phyloP scores from a whole-genome alignment of 148 eudicot species.

The Polygonum maritimum region DNA sequence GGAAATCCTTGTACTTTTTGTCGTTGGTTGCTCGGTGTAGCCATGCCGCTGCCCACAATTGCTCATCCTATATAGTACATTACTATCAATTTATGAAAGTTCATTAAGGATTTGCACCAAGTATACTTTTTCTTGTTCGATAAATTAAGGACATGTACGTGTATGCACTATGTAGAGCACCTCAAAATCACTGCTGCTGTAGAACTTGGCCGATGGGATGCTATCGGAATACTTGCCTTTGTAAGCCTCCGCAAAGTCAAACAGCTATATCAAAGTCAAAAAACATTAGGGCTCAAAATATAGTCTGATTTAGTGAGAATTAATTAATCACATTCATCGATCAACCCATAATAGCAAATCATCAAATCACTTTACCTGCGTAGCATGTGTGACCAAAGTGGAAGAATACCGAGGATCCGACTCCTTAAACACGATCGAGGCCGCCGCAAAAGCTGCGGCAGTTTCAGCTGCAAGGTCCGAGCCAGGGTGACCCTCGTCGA shows the following conservation, averaged over 20 bases:
- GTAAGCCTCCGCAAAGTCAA: slow-evolving; percentile 26
- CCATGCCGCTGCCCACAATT: slow-evolving; percentile 50
- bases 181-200: slow-evolving; percentile 36
- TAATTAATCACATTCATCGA: too few species aligned
- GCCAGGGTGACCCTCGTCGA: slow-evolving; percentile 34
- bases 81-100: too few species aligned
- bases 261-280: slow-evolving; percentile 23
- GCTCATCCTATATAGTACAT: slow-evolving; percentile 30
- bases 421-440: slow-evolving; percentile 27
- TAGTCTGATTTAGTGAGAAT: too few species aligned
- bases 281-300: too few species aligned
- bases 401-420: slow-evolving; percentile 23
- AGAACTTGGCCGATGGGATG: slow-evolving; percentile 28
- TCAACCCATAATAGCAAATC: too few species aligned
- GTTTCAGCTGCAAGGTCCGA: slow-evolving; percentile 48
- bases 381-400: slow-evolving; percentile 30
- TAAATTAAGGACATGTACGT: too few species aligned
- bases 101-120: too few species aligned
- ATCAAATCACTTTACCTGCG: slow-evolving; percentile 12
- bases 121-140: too few species aligned
- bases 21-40: slow-evolving; percentile 27
- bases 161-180: slow-evolving; percentile 7
- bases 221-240: slow-evolving; percentile 43
- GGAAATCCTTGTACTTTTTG: slow-evolving; percentile 10
- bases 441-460: slow-evolving; percentile 42